phyloP scores from a whole-genome alignment of 345 rosid genomes.

The Bruguiera gymnorhiza region DNA sequence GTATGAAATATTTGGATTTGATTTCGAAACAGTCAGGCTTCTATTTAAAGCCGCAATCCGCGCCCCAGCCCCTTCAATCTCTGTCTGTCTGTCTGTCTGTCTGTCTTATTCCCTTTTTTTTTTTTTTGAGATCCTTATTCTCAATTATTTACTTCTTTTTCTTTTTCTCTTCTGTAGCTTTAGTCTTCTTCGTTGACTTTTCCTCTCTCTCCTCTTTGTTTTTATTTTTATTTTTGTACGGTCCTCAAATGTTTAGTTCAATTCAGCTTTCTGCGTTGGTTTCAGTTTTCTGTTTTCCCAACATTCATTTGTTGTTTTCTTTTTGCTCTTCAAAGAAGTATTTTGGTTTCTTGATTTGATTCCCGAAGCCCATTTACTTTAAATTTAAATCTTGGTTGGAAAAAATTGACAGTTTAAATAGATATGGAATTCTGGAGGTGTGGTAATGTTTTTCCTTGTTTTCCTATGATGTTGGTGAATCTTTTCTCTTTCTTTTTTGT shows the following conservation, averaged over 20 bases:
- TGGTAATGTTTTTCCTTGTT: not conserved
- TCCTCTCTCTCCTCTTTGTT: not conserved
- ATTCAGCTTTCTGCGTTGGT: not conserved
- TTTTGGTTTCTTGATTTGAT: not conserved
- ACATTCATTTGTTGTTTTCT: not conserved
- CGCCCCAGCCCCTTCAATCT: not conserved
- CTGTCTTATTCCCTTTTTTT: not conserved
- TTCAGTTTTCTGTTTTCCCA: not conserved
- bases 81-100: not conserved
- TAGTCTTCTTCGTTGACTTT: not conserved
- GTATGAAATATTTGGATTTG: too few species aligned
- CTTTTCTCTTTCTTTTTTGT: not conserved
- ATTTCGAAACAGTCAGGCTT: conserved; percentile 14
- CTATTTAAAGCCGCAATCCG: conserved; percentile 24
- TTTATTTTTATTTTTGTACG: not conserved
- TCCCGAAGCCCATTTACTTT: not conserved
- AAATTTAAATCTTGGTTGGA: not conserved
- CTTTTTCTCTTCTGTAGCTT: too few species aligned
- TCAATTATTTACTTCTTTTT: too few species aligned
- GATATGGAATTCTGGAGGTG: too few species aligned
- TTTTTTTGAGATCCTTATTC: not conserved
- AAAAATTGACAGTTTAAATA: not conserved
- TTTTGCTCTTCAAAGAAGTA: not conserved
- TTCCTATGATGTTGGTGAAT: not conserved
- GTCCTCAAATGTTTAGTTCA: not conserved